Conservation (phyloP, 176 grass and related monocot genomes). For the Eragrostis nindensis region DNA sequence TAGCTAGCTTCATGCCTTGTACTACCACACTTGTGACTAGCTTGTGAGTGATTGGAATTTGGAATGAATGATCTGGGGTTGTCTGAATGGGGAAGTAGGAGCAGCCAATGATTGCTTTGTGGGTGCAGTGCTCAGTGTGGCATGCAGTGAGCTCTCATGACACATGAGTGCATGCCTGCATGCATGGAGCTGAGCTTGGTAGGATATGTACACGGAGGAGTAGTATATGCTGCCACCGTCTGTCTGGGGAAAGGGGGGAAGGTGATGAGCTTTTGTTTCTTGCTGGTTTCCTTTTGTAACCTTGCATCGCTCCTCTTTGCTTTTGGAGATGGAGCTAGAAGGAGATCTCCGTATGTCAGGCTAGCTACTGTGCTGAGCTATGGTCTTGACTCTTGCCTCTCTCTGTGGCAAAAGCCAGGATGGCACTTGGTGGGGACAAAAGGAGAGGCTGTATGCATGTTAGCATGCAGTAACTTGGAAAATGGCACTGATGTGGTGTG, state of each 20-base stretch:
- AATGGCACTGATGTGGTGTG: slow-evolving; percentile 27
- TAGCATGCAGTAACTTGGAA: slow-evolving; percentile 35
- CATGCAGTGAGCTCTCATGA: slow-evolving; percentile 54
- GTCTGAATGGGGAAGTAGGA: slow-evolving; percentile 36
- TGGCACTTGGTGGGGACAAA: slow-evolving; percentile 51
- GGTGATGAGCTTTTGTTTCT: slow-evolving; percentile 57
- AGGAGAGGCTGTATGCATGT: slow-evolving; percentile 30
- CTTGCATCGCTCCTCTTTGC: slow-evolving; percentile 35
- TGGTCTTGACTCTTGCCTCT: slow-evolving; percentile 36
- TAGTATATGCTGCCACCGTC: slow-evolving; percentile 34
- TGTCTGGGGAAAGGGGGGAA: slow-evolving; percentile 45
- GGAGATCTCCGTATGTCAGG: slow-evolving; percentile 58
- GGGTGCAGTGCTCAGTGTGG: slow-evolving; percentile 42
- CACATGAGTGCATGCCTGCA: slow-evolving; percentile 43
- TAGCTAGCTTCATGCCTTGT: slow-evolving; percentile 5
- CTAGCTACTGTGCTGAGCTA: slow-evolving; percentile 34
- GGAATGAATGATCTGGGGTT: slow-evolving; percentile 45
- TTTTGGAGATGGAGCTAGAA: slow-evolving; percentile 49
- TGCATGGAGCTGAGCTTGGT: slow-evolving; percentile 32
- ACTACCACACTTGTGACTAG: slow-evolving; percentile 7
- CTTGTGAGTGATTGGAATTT: slow-evolving; percentile 41
- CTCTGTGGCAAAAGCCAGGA: slow-evolving; percentile 45
- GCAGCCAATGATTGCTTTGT: slow-evolving; percentile 53
- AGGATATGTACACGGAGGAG: neutral
- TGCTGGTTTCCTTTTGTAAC: slow-evolving; percentile 51